These are phyloP conservation scores for Chloris gayana DNA, from an alignment of 176 grass and related monocot genomes.

Conservation along the genomic window DNA sequence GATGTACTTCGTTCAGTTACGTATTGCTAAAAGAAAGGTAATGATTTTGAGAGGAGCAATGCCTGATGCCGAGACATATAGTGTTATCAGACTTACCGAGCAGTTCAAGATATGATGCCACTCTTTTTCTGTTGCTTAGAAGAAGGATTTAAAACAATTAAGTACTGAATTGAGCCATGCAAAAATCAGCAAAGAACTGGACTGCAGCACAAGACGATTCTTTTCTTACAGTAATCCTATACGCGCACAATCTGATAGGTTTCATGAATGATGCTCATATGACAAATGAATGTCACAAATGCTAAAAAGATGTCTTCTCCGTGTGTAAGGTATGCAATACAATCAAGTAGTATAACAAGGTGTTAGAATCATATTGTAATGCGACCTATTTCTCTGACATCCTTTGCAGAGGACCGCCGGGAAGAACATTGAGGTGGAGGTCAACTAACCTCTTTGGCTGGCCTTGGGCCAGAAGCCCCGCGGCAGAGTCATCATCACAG, in stretches of 20 bases:
- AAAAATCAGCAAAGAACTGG: constrained; percentile 2
- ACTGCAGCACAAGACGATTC: background rate
- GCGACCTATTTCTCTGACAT: background rate
- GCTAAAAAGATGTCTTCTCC: background rate
- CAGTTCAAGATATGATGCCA: constrained; percentile 60
- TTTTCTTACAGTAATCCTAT: too few species aligned
- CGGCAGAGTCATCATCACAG: constrained; percentile 84
- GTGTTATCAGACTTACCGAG: constrained; percentile 72
- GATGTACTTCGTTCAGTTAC: too few species aligned
- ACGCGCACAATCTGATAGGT: too few species aligned
- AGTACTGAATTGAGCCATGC: constrained; percentile 3
- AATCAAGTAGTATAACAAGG: background rate
- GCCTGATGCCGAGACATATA: constrained; percentile 80
- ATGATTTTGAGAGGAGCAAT: constrained; percentile 91
- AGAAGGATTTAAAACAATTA: constrained; percentile 14
- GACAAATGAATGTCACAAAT: background rate
- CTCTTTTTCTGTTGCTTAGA: constrained; percentile 14
- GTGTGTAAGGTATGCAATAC: background rate
- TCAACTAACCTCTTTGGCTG: constrained; percentile 90
- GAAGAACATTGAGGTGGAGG: constrained; percentile 93
- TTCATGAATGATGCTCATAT: background rate
- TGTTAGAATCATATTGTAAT: constrained; percentile 15
- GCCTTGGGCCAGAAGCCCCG: constrained; percentile 82
- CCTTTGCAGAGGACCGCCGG: constrained; percentile 47
- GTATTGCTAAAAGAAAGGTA: too few species aligned